Conservation (phyloP, 257 asterid species). For the Gardenia jasminoides region DNA sequence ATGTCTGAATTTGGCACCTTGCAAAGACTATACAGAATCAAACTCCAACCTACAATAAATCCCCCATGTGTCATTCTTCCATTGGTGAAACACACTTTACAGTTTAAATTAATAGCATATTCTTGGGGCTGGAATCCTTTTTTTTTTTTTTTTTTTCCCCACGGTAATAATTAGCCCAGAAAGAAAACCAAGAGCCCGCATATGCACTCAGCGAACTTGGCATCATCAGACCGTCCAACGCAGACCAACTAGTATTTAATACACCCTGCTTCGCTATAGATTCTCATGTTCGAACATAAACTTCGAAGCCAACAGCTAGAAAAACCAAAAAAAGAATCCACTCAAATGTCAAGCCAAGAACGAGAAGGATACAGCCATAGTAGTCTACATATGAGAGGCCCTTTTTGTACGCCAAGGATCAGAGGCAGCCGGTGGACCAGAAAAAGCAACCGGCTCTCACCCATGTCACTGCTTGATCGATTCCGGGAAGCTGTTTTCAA, state of each 20-base stretch:
- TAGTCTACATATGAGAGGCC: conserved; percentile 18
- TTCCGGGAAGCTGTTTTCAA: conserved; percentile 43
- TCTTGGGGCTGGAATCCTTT: conserved; percentile 8
- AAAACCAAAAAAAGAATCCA: conserved; percentile 9
- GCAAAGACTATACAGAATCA: not conserved
- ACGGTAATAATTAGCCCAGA: no score
- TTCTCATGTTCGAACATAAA: conserved; percentile 7
- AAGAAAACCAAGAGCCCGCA: no score
- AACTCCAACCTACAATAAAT: not conserved
- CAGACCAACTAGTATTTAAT: not conserved
- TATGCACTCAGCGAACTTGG: conserved; percentile 7
- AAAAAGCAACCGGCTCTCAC: conserved; percentile 24
- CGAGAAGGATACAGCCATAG: not conserved
- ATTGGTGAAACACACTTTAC: not conserved
- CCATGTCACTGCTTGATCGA: conserved; percentile 41
- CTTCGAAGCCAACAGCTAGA: not conserved
- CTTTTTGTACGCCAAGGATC: conserved; percentile 34
- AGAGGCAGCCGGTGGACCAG: conserved; percentile 21
- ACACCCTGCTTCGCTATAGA: conserved; percentile 15
- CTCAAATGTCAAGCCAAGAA: conserved; percentile 7
- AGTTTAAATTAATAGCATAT: not conserved
- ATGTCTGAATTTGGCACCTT: not conserved
- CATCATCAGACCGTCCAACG: conserved; percentile 9
- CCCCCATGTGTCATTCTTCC: not conserved
- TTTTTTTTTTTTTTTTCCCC: no score